phyloP scores from a whole-genome alignment of 179 eudicot genomes.

The Pouteria campechiana region DNA sequence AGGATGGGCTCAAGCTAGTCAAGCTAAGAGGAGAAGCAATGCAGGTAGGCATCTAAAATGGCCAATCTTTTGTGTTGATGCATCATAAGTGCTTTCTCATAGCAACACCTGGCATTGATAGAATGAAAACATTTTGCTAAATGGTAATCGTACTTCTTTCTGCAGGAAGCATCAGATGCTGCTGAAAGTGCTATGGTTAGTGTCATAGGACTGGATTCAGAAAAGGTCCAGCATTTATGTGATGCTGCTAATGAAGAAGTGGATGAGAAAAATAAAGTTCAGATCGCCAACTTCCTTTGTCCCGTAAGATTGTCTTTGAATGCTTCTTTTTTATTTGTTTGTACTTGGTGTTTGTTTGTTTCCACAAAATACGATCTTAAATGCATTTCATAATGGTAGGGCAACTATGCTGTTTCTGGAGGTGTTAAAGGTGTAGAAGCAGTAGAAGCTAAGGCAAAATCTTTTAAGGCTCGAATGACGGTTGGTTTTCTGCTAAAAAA shows the following conservation, averaged over 20 bases:
- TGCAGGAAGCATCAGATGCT: constrained; percentile 83
- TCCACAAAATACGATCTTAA: too few species aligned
- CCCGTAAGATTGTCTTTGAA: constrained; percentile 27
- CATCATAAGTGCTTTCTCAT: neutral
- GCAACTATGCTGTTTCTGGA: constrained; percentile 94
- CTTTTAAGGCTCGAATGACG: constrained; percentile 98
- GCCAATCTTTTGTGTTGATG: neutral
- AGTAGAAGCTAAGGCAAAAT: constrained; percentile 92
- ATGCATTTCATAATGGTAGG: constrained; percentile 26
- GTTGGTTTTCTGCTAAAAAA: constrained; percentile 18
- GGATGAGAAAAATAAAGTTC: constrained; percentile 60
- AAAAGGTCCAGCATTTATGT: constrained; percentile 67
- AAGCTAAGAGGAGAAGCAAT: constrained; percentile 85
- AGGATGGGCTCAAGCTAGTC: constrained; percentile 87
- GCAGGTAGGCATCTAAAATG: constrained; percentile 38
- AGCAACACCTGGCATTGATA: neutral
- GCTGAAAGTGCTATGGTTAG: constrained; percentile 88
- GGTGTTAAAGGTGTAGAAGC: constrained; percentile 91
- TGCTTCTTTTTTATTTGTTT: neutral
- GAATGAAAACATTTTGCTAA: too few species aligned
- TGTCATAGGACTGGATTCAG: constrained; percentile 74
- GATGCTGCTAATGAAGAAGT: constrained; percentile 92
- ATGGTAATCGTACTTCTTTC: too few species aligned
- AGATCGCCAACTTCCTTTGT: constrained; percentile 81
- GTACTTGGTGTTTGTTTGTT: neutral